Base-by-base conservation (phyloP, 352 stramenopile genomes). In the Globisporangium paroecandrum region DNA sequence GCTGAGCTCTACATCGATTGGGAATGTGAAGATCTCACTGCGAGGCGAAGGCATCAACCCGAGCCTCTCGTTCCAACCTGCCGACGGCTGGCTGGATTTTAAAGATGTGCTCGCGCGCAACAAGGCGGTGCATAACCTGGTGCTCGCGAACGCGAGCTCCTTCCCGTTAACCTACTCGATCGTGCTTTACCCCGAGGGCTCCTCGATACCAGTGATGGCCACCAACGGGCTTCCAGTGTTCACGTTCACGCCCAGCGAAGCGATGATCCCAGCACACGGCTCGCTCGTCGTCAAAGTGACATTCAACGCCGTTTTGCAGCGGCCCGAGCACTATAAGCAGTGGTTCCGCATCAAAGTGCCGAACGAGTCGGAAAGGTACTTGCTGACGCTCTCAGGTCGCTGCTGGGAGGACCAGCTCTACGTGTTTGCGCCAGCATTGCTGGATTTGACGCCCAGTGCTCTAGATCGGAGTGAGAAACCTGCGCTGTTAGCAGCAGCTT, bases 321-420 rank as follows among this genome's bases (percentile, higher is more conserved):
- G 82, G 8, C 73, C 79, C 7, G 74, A 79, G 4, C 79, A 93
- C 43, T 94, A 93, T 65, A 61, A 55, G 1, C 72, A 80, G 56
- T 65, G 76, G 36, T 91, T 79, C 41, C 77, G 79, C 7, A 80
- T 96, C 43, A 73, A 88, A 56, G 86, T 94, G 1, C 85, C 88
- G 0, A 93, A 93, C 64, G 82, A 93, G 58, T 83, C 72, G 4
- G 85, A 96, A 55, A 75, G 79, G 1, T 81, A 94, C 64, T 24
- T 91, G 4, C 41, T 93, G 1, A 69, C 61, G 18, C 32, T 89
- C 8, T 73, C 77, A n/a, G 85, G 83, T 1, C 77, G 83, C 0
- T 93, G 86, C 67, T 93, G 86, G 83, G 86, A 93, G 63, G 85
- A 89, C 43, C 86, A 96, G 47, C 61, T 94, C 3, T 94, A 91